Evolutionary conservation across 805 yeast genomes (phyloP), one percentile per base, ranked within the genome.

Genomic region (Wickerhamomyces tratensis): DNA sequence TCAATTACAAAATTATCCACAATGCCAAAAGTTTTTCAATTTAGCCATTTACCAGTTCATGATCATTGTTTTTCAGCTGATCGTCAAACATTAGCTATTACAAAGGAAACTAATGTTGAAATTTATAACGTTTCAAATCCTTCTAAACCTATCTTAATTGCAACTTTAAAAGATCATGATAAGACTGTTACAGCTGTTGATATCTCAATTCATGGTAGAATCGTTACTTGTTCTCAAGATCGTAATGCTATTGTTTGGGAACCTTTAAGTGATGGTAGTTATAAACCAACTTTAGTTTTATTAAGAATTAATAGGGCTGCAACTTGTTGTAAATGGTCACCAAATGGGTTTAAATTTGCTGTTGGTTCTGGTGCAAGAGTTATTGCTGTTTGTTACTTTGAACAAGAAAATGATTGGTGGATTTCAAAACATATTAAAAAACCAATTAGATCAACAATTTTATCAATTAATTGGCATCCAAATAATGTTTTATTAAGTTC

Each of bases 371-470:
- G 96, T 39, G 97, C 96, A 38, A 72, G 98, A 46, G 83, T 85
- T 48, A 82, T 93, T 63, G 96, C 98, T 9, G 85, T 93, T 40
- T 93, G 98, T 68, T 93, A 89, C 67, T 93, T 84, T 61, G 98
- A 93, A 65, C 84, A 73, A 48, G 96, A 88, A 55, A 93, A 91
- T 62, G 96, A 93, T 61, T 93, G 99, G 99, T 93, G 99, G 99
- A 89, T 93, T 41, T 86, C 98, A 12, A 91, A 91, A 64, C 98
- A 91, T 67, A 83, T 93, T 64, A 89, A 89, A 69, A 87, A 86
- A 64, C 96, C 97, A n/a, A 71, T 93, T 54, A 81, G 82, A 61
- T 83, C 96, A 10, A 87, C 97, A 31, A 74, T 89, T 51, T 72
- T 89, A 50, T 71, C 84, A 38, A 71, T 91, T 43, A 81, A 81